Evolutionary conservation across 352 stramenopile genomes (phyloP).

Genomic region (Pythium coloratum): DNA sequence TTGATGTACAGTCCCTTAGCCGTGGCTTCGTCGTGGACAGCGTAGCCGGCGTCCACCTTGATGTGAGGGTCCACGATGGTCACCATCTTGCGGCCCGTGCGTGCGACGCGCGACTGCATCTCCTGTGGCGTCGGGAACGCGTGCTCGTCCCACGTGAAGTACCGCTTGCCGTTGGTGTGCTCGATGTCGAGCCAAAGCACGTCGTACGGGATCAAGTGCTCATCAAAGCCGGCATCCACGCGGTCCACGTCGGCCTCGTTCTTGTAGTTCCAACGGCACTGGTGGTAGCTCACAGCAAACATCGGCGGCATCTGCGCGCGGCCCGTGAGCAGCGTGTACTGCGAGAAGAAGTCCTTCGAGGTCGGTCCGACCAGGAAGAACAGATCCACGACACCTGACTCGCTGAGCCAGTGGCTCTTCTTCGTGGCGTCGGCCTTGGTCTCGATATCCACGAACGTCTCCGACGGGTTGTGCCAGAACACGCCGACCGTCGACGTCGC

Average conservation of each 20-base stretch:
- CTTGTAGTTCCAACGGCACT: constrained; percentile 99
- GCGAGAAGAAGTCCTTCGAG: constrained; percentile 78
- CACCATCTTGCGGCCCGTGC: constrained; percentile 96
- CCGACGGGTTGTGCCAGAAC: constrained; percentile 99
- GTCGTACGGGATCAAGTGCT: constrained; percentile 98
- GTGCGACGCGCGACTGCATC: constrained; percentile 94
- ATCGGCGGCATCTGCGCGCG: constrained; percentile 92
- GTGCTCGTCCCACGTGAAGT: constrained; percentile 97
- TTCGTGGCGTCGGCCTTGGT: constrained; percentile 57
- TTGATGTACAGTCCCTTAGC: constrained; percentile 95
- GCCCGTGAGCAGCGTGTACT: constrained; percentile 95
- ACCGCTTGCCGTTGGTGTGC: constrained; percentile 98
- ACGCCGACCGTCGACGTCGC: constrained; percentile 86
- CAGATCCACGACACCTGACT: constrained; percentile 96
- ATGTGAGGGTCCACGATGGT: constrained; percentile 99
- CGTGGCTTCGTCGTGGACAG: constrained; percentile 86
- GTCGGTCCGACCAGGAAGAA: constrained; percentile 94
- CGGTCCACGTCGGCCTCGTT: constrained; percentile 95
- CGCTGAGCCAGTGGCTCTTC: constrained; percentile 92
- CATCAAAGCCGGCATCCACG: constrained; percentile 91
- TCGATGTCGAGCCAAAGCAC: constrained; percentile 99
- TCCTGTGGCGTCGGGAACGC: constrained; percentile 93
- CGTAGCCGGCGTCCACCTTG: constrained; percentile 95
- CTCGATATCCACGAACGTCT: constrained; percentile 98
- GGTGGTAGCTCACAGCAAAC: constrained; percentile 98